These are phyloP conservation scores for Colletotrichum tamarilloi DNA, from an alignment of 2,329 filamentous ascomycete genomes.

Conservation along the genomic window DNA sequence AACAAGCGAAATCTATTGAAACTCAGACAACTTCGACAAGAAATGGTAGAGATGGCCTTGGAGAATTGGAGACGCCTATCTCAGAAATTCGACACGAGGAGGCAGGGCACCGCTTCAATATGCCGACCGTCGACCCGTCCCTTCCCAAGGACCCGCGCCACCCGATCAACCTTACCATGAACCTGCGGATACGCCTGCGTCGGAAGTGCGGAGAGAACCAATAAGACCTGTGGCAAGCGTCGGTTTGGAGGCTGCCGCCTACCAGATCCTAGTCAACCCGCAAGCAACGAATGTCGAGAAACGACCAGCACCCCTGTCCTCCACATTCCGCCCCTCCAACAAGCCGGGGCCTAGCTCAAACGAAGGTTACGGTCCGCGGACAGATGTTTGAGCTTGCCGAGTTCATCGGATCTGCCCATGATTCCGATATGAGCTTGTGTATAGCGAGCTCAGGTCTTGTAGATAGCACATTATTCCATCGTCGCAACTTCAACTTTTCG, in stretches of 20 bases:
- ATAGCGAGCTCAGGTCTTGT: background rate
- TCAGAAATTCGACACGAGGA: background rate
- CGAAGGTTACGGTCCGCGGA: background rate
- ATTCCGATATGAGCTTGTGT: background rate
- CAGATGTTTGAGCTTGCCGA: background rate
- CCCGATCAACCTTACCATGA: constrained; percentile 1
- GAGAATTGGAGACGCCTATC: background rate
- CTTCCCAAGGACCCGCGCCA: background rate
- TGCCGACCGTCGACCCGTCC: constrained; percentile 23
- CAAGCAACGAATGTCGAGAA: background rate
- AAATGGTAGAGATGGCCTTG: background rate
- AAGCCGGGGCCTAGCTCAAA: background rate
- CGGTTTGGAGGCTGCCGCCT: background rate
- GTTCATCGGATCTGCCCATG: background rate
- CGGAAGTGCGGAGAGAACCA: constrained; percentile 20
- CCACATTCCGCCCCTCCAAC: constrained; percentile 30
- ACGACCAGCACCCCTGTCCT: constrained; percentile 9
- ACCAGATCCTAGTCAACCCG: background rate
- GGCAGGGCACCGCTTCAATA: constrained; percentile 22
- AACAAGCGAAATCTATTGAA: background rate
- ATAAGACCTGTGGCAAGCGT: background rate
- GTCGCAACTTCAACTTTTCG: background rate
- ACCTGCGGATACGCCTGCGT: background rate
- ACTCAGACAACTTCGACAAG: background rate
- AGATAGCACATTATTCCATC: constrained; percentile 6